phyloP scores from a whole-genome alignment of 495 filamentous ascomycete species.

The Penicillium longicatenatum region DNA sequence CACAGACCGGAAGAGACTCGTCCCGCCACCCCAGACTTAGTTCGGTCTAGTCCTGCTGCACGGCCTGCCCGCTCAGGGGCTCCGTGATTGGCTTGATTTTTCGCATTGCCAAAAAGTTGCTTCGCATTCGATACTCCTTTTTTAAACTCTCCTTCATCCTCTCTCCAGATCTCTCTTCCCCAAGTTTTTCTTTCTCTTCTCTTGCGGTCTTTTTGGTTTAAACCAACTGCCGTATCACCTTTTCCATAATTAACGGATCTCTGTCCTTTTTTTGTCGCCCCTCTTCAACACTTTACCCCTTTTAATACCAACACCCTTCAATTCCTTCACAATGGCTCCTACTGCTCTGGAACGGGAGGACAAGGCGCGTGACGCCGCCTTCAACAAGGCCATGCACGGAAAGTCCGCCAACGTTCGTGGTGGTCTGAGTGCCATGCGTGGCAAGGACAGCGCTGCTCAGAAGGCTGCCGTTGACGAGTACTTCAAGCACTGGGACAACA shows the following conservation, averaged over 20 bases:
- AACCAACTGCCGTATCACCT: not conserved
- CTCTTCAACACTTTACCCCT: slow-evolving; percentile 22
- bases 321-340: slow-evolving; percentile 62
- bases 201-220: slow-evolving; percentile 1
- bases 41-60: slow-evolving; percentile 10
- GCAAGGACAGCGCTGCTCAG: slow-evolving; percentile 81
- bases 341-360: slow-evolving; percentile 82
- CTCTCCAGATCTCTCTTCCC: slow-evolving; percentile 9
- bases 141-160: slow-evolving; percentile 5
- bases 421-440: slow-evolving; percentile 80
- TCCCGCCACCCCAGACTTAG: slow-evolving; percentile 13
- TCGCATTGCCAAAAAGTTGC: slow-evolving; percentile 14
- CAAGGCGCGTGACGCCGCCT: slow-evolving; percentile 85
- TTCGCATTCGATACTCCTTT: slow-evolving; percentile 12
- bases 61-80: slow-evolving; percentile 16
- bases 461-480: slow-evolving; percentile 94
- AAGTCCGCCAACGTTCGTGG: slow-evolving; percentile 70
- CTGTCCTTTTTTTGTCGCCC: slow-evolving; percentile 11
- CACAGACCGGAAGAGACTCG: slow-evolving; percentile 22
- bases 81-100: slow-evolving; percentile 23
- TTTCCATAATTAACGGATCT: not conserved
- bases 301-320: slow-evolving; percentile 24
- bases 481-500: slow-evolving; percentile 99
- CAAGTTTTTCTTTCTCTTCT: slow-evolving; percentile 9
- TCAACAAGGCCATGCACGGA: slow-evolving; percentile 91